phyloP scores from a whole-genome alignment of 495 filamentous ascomycete genomes.

The Xylaria longipes region DNA sequence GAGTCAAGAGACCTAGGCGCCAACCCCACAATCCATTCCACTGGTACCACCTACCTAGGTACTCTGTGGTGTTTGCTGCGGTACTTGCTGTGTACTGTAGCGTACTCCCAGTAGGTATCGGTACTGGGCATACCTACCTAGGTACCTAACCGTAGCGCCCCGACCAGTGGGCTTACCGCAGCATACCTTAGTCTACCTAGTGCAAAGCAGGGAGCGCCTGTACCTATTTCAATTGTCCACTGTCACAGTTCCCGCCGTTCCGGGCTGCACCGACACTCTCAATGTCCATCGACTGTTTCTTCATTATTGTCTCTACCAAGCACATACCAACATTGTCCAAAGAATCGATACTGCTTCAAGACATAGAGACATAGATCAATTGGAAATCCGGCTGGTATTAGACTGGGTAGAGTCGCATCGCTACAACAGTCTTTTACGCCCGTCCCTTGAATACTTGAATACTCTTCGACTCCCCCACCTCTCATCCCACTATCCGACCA shows the following conservation, averaged over 20 bases:
- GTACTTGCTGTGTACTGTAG: not conserved
- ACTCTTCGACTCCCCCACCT: not conserved
- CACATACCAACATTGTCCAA: not conserved
- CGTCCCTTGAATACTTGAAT: not conserved
- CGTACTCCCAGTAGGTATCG: not conserved
- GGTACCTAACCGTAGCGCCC: not conserved
- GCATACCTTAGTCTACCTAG: not conserved
- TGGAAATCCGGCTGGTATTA: not conserved
- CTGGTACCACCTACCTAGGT: not conserved
- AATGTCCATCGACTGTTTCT: not conserved
- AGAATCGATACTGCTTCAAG: slow-evolving; percentile 19
- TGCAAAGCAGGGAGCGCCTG: not conserved
- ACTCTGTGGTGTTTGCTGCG: not conserved
- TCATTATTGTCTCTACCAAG: slow-evolving; percentile 5
- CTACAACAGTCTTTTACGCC: not conserved
- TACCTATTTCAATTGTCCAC: slow-evolving; percentile 21
- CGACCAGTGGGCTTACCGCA: slow-evolving; percentile 14
- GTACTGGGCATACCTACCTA: not conserved
- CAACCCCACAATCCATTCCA: slow-evolving; percentile 1
- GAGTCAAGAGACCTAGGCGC: not conserved
- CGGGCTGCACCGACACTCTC: slow-evolving; percentile 13
- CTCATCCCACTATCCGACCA: slow-evolving; percentile 42
- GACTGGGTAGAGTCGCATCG: not conserved
- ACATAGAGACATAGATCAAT: slow-evolving; percentile 14
- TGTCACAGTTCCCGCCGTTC: slow-evolving; percentile 22